These are phyloP conservation scores for Fennellomyces sp. DNA, from an alignment of 371 early-diverging fungal species.

Conservation along the genomic window DNA sequence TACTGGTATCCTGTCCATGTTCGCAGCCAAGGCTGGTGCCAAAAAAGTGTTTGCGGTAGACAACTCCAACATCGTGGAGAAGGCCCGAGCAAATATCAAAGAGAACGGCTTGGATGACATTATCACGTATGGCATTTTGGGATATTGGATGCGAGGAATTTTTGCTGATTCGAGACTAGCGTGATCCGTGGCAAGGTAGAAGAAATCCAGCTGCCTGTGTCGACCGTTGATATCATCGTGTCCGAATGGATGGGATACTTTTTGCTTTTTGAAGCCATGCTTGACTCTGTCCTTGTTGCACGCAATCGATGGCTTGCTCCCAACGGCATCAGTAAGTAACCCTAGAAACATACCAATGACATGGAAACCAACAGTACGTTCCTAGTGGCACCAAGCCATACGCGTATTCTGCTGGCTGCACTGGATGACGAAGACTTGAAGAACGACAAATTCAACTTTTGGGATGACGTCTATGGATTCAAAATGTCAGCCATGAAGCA, in stretches of 20 bases:
- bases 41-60: slow-evolving; percentile 81
- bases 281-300: slow-evolving; percentile 86
- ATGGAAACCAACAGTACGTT: slow-evolving; percentile 8
- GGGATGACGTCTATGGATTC: slow-evolving; percentile 91
- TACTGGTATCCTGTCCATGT: slow-evolving; percentile 97
- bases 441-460: slow-evolving; percentile 77
- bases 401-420: slow-evolving; percentile 74
- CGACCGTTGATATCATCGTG: slow-evolving; percentile 86
- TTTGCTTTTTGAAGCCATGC: slow-evolving; percentile 87
- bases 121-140: slow-evolving; percentile 49
- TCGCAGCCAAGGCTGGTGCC: slow-evolving; percentile 89
- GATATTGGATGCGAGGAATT: not conserved
- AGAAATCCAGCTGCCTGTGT: slow-evolving; percentile 78
- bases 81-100: slow-evolving; percentile 76
- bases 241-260: slow-evolving; percentile 96
- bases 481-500: slow-evolving; percentile 83
- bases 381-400: slow-evolving; percentile 78
- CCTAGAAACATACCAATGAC: not conserved
- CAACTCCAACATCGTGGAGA: slow-evolving; percentile 84
- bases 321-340: slow-evolving; percentile 58
- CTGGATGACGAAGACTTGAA: slow-evolving; percentile 82
- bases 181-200: slow-evolving; percentile 83
- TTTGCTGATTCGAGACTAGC: too few relatives aligned
- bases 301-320: slow-evolving; percentile 79
- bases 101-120: slow-evolving; percentile 78